Evolutionary conservation across 2,329 filamentous ascomycete genomes (phyloP).

Genomic region (Phaeosphaeria sp.): DNA sequence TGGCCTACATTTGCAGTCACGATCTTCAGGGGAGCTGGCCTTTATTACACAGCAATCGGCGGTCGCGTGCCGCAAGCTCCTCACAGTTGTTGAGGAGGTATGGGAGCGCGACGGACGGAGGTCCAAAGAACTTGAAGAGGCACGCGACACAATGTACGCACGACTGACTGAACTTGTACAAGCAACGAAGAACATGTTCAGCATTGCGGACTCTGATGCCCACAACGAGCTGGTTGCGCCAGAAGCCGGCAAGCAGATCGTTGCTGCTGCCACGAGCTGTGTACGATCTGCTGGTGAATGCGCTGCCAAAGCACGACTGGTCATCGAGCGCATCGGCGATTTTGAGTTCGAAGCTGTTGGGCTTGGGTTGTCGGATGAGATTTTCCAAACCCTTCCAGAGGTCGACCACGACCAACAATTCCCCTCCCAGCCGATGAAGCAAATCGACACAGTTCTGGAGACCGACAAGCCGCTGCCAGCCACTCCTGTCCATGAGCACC

Average conservation of each 20-base stretch:
- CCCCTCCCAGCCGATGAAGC: slow-evolving; percentile 12
- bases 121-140: slow-evolving; percentile 69
- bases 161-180: slow-evolving; percentile 80
- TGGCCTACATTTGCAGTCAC: slow-evolving; percentile 90
- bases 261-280: slow-evolving; percentile 82
- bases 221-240: slow-evolving; percentile 80
- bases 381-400: slow-evolving; percentile 41
- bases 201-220: slow-evolving; percentile 69
- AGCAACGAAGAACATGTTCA: slow-evolving; percentile 80
- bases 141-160: slow-evolving; percentile 78
- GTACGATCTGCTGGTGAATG: slow-evolving; percentile 92
- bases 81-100: slow-evolving; percentile 81
- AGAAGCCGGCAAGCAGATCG: slow-evolving; percentile 76
- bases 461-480: slow-evolving; percentile 48
- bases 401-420: slow-evolving; percentile 16
- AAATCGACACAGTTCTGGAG: slow-evolving; percentile 26
- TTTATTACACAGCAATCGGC: slow-evolving; percentile 84
- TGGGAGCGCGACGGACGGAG: slow-evolving; percentile 76
- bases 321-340: slow-evolving; percentile 88
- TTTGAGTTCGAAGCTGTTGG: slow-evolving; percentile 71
- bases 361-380: slow-evolving; percentile 50
- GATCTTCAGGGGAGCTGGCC: slow-evolving; percentile 83
- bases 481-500: slow-evolving; percentile 46
- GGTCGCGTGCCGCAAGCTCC: slow-evolving; percentile 77
- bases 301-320: slow-evolving; percentile 81